Evolutionary conservation across 306 rosid species (phyloP).

Genomic region (Pachyrhizus erosus): DNA sequence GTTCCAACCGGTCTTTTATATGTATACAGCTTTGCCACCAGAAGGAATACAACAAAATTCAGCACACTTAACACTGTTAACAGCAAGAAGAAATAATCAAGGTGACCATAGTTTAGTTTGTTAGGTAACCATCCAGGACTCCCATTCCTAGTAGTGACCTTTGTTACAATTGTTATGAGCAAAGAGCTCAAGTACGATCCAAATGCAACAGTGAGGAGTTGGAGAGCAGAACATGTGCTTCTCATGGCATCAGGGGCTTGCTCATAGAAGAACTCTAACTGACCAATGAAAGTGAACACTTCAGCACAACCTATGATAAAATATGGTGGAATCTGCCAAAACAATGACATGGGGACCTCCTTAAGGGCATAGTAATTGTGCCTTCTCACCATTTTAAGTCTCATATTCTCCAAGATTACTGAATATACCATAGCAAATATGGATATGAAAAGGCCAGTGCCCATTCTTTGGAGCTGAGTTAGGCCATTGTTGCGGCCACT

Average conservation of each 20-base stretch:
- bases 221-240: constrained; percentile 80
- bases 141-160: constrained; percentile 57
- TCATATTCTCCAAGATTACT: constrained; percentile 57
- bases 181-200: constrained; percentile 81
- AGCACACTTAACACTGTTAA: constrained; percentile 63
- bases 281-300: constrained; percentile 75
- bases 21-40: constrained; percentile 55
- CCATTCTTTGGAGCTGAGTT: constrained; percentile 89
- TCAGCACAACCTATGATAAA: constrained; percentile 80
- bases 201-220: constrained; percentile 68
- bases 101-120: constrained; percentile 72
- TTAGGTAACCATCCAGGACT: constrained; percentile 79
- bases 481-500: constrained; percentile 69
- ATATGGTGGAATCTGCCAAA: constrained; percentile 84
- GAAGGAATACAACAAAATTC: constrained; percentile 59
- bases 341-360: constrained; percentile 68
- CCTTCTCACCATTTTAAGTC: constrained; percentile 57
- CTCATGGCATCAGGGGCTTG: constrained; percentile 91
- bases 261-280: constrained; percentile 73
- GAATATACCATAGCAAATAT: constrained; percentile 71
- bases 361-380: constrained; percentile 58
- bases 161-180: constrained; percentile 67
- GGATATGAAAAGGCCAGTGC: constrained; percentile 77
- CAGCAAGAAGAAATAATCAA: constrained; percentile 74
- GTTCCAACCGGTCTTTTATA: constrained; percentile 55